Evolutionary conservation across 2,329 filamentous ascomycete genomes (phyloP), one percentile per base, ranked within the genome.

Genomic region (Aaosphaeria pasadenensis): DNA sequence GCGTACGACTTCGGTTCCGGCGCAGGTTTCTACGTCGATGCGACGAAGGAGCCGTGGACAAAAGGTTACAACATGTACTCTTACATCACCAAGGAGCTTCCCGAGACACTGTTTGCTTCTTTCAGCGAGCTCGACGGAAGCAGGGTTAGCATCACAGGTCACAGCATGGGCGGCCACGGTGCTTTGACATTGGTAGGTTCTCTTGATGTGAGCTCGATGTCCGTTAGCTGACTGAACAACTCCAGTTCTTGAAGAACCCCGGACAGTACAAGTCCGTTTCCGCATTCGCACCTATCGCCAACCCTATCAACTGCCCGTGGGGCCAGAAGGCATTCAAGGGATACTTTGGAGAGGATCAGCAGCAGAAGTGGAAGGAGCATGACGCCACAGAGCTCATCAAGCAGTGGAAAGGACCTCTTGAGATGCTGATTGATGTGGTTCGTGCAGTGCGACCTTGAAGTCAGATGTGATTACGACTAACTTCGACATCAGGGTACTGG

Each of bases 91-190:
- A 72, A 81, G 46, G 94, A 99, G 74, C 84, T 99, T n/a, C 92
- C 91, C 1, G 74, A 78, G 11, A 77, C 85, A 1, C 80, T 97
- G 28, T 95, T 91, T 71, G 71, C 72, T 30, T 79, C 82, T 29
- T 95, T 91, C 73, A 65, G 81, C 30, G 79, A 83, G 64, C 77
- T 99, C 30, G 92, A 97, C 70, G 64, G 71, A 0, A 72, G 63
- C 30, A 80, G 86, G 38, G 84, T 96, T 47, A 87, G 86, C 71
- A 94, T 99, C 63, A 89, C 89, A 38, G 94, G 94, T 5, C 94
- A 99, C 76, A 91, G 86, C 62, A 99, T 99, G 94, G 94, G 94
- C 57, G 94, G 94, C 0, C 94, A 99, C 72, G 94, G 94, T 54
- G 94, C 94, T 40, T 77, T 99, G 59, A 96, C 91, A 41, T 75